Base-by-base conservation (phyloP, 768 basidiomycete genomes). In the Tylopilus rubrobrunneus region DNA sequence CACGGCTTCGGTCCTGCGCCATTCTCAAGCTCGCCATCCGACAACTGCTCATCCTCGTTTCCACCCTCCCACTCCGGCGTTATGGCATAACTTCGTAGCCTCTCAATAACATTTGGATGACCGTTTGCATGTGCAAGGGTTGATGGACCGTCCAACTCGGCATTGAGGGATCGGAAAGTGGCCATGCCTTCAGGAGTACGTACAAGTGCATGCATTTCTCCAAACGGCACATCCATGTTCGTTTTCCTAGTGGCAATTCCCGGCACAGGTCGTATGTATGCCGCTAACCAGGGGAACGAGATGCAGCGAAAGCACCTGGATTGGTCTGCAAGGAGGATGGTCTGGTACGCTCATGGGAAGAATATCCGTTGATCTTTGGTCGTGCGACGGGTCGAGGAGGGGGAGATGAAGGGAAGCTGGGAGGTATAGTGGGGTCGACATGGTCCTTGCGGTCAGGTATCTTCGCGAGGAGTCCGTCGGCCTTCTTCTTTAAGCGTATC, bases 381-480 rank as follows among this genome's bases (percentile, higher is more conserved):
- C 83, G 59, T 73, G 82, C 36, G 27, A 63, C 47, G 4, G 67
- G 62, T 41, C 67, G 62, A 52, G 19, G 19, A 19, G 46, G 43
- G 11, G 61, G 52, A 1, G 51, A 64, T 46, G 44, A 72, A 65
- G 58, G 77, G 67, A 77, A 66, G 50, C 73, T 71, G 27, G 71
- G 61, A 23, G 88, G 87, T 52, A 90, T 84, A 53, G 66, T 64
- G 17, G 87, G 88, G 63, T 91, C 87, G 2, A 80, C 73, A 55
- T 88, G 83, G 62, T 95, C 91, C 63, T 85, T 87, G 62, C 85
- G 82, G 71, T 98, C 97, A 2, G 89, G 90, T 60, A 98, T 87
- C 63, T 95, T 86, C 63, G 84, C 84, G 19, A 98, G 81, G 25
- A 98, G 81, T 59, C 84, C 81, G 52, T 95, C 88, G 0, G 94